Conservation (phyloP, 768 basidiomycete species). For the Tylopilus sp. region DNA sequence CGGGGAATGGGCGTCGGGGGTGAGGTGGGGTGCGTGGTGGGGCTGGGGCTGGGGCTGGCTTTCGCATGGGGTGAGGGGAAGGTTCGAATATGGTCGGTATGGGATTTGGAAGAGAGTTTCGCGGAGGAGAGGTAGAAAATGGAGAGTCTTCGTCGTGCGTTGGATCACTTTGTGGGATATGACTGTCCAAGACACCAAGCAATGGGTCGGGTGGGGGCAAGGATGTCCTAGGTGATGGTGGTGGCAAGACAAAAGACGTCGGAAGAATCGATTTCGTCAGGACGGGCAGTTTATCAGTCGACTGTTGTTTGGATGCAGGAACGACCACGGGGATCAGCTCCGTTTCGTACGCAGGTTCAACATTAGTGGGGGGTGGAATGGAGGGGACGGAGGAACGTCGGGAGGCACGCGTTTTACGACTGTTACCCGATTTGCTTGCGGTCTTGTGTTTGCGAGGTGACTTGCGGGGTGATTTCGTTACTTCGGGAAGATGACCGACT, state of each 20-base stretch:
- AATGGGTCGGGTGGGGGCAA: slow-evolving; percentile 44
- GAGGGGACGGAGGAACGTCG: slow-evolving; percentile 44
- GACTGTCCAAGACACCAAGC: slow-evolving; percentile 23
- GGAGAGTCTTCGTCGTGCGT: background rate
- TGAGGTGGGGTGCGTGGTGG: slow-evolving; percentile 21
- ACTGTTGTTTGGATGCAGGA: slow-evolving; percentile 28
- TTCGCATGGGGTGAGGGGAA: slow-evolving; percentile 2
- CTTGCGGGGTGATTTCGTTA: slow-evolving; percentile 41
- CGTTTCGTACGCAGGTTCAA: slow-evolving; percentile 49
- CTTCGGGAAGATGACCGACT: slow-evolving; percentile 25
- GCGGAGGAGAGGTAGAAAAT: background rate
- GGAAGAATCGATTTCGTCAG: slow-evolving; percentile 52
- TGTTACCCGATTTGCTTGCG: slow-evolving; percentile 44
- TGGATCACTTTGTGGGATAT: slow-evolving; percentile 15
- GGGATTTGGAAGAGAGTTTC: slow-evolving; percentile 7
- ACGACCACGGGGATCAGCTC: slow-evolving; percentile 40
- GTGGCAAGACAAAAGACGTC: slow-evolving; percentile 73
- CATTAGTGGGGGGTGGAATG: slow-evolving; percentile 32
- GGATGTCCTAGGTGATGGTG: slow-evolving; percentile 69
- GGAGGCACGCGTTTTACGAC: slow-evolving; percentile 44
- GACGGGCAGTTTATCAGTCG: slow-evolving; percentile 16
- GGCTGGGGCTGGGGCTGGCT: background rate
- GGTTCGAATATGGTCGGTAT: slow-evolving; percentile 24
- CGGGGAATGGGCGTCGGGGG: slow-evolving; percentile 54
- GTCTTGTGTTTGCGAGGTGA: slow-evolving; percentile 44